phyloP scores from a whole-genome alignment of 23 red algal species.

The Agarophyton chilense region DNA sequence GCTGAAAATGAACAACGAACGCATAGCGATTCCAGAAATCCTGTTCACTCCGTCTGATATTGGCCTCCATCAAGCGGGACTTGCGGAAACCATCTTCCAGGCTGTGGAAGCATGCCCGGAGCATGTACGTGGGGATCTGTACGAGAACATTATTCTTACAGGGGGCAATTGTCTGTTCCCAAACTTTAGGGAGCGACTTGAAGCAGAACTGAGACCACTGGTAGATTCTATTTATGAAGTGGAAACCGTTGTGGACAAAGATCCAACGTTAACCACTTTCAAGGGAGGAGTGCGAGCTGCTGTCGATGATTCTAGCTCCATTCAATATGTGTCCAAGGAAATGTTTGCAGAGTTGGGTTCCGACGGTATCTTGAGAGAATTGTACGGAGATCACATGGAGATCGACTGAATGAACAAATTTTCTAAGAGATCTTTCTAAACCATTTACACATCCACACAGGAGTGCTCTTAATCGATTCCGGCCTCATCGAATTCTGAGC shows the following conservation, averaged over 20 bases:
- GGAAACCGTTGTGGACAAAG: conserved; percentile 25
- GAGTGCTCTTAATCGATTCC: too few relatives aligned
- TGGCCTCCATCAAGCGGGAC: conserved; percentile 58
- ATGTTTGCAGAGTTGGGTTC: conserved; percentile 61
- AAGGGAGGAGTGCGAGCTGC: conserved; percentile 24
- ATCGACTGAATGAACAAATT: not conserved
- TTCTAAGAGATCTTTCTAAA: not conserved
- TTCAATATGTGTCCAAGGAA: conserved; percentile 46
- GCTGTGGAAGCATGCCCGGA: conserved; percentile 59
- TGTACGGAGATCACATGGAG: conserved; percentile 54
- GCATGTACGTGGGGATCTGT: conserved; percentile 42
- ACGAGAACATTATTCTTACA: conserved; percentile 74
- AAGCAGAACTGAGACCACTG: conserved; percentile 66
- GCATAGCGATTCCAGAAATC: conserved; percentile 82
- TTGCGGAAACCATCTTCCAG: conserved; percentile 70
- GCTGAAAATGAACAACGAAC: conserved; percentile 75
- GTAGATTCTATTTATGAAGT: conserved; percentile 54
- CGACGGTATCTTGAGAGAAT: conserved; percentile 32
- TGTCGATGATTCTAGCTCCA: not conserved
- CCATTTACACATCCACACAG: too few relatives aligned
- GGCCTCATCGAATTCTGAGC: too few relatives aligned
- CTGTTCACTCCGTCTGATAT: conserved; percentile 75
- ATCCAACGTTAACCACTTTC: conserved; percentile 59
- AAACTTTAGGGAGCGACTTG: conserved; percentile 70
- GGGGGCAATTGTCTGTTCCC: conserved; percentile 73